Conservation (phyloP, 2,329 filamentous ascomycete species). For the Pestalotiopsis sp. region DNA sequence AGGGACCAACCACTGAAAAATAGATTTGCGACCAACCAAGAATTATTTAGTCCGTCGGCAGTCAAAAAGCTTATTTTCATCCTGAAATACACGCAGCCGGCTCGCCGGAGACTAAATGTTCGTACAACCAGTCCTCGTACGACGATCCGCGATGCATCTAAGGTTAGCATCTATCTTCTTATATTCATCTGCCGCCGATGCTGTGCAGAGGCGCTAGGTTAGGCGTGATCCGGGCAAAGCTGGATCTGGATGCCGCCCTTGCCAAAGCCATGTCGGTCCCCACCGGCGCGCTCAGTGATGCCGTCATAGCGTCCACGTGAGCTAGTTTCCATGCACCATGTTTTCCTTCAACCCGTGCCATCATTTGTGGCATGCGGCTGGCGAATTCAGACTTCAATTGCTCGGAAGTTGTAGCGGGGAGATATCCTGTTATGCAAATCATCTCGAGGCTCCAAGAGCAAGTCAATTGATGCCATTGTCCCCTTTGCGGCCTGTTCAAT, state of each 20-base stretch:
- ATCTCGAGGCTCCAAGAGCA: not conserved
- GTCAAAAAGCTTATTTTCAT: no score
- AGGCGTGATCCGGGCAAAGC: not conserved
- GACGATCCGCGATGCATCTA: not conserved
- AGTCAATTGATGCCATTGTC: not conserved
- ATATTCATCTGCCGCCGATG: not conserved
- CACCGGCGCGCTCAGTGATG: not conserved
- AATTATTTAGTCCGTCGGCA: no score
- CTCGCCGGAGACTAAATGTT: no score
- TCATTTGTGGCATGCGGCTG: not conserved
- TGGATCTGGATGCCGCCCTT: not conserved
- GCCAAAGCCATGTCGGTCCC: not conserved
- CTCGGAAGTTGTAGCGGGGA: not conserved
- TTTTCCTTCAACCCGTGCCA: not conserved
- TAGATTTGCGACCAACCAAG: no score
- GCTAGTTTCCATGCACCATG: not conserved
- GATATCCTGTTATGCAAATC: not conserved
- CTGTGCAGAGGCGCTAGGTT: not conserved
- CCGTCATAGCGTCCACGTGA: conserved; percentile 8
- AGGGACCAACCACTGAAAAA: no score
- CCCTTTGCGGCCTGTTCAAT: not conserved
- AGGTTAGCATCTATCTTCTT: not conserved
- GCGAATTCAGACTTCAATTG: not conserved
- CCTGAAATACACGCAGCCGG: no score
- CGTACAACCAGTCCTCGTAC: not conserved